Evolutionary conservation across 1,284 basidiomycete species (phyloP), one percentile per base, ranked within the genome.

Genomic region (Pulveroboletus sp.): DNA sequence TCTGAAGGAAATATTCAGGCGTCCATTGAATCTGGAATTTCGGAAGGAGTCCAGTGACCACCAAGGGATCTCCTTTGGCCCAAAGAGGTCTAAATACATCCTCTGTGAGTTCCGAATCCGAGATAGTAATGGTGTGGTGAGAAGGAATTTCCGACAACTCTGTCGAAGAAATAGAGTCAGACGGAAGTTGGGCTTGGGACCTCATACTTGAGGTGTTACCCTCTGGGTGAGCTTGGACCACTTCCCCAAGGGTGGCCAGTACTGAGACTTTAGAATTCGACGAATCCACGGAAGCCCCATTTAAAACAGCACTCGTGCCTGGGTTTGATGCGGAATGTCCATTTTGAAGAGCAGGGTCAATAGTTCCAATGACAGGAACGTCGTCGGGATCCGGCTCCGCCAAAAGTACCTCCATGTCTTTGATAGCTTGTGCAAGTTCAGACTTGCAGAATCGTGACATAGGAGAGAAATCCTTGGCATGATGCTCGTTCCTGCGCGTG

Each of bases 21-120:
- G 81, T 86, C 95, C 95, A 98, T 50, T 79, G 66, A 56, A 87
- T 71, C 60, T 81, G 77, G 72, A 94, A 87, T 62, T 83, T 82
- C 25, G 77, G 65, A 48, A 82, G 72, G 7, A 92, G 72, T 29
- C 81, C 84, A 29, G 84, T 85, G 43, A 94, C 88, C 20, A 96
- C 83, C 15, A 96, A 70, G 1, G 94, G 91, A 38, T 87, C 78
- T 22, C 93, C 92, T 25, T 75, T 74, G 4, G 73, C 71, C 94
- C 94, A 96, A 5, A 94, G 72, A 10, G 75, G 68, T 51, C 83
- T 82, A 73, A 95, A 95, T 10, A 77, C 66, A 2, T 79, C 76
- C 29, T 86, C 82, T 10, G 82, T 81, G 22, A 93, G 78, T 20
- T 82, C 77, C 8, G 75, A 67, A 48, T 82, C 77, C 0, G 74